Percentiles rank a stretch among this genome's conserved stretches.
These are phyloP conservation scores for Debaryomyces coudertii DNA, from an alignment of 1,139 yeast genomes.

Conservation along the genomic window DNA sequence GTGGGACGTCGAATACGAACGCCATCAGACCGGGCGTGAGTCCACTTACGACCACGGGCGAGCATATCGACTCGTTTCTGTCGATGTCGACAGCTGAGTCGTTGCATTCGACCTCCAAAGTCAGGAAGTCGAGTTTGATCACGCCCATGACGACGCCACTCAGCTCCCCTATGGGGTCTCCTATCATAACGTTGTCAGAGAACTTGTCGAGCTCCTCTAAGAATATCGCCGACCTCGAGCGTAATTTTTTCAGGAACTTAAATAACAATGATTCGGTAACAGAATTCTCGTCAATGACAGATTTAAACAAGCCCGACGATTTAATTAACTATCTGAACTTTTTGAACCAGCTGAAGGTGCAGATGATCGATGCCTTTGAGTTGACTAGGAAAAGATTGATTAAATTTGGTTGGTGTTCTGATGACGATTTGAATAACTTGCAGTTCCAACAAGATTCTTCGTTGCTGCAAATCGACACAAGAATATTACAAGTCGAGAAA, in stretches of 20 bases:
- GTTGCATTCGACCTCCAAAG: constrained; percentile 1
- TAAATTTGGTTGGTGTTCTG: constrained; percentile 51
- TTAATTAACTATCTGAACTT: constrained; percentile 36
- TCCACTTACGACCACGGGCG: not conserved
- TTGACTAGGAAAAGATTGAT: constrained; percentile 37
- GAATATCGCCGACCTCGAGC: constrained; percentile 38
- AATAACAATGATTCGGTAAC: constrained; percentile 10
- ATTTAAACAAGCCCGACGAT: constrained; percentile 32
- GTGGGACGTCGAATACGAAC: constrained; percentile 30
- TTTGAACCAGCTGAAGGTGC: constrained; percentile 33
- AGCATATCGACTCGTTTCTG: constrained; percentile 2
- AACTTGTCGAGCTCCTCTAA: constrained; percentile 34
- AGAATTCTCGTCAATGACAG: constrained; percentile 28
- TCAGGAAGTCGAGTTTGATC: constrained; percentile 15
- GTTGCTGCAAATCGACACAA: constrained; percentile 36
- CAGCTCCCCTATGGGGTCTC: constrained; percentile 43
- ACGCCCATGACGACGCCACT: constrained; percentile 27
- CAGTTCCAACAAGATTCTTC: constrained; percentile 40
- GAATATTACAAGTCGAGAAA: constrained; percentile 35
- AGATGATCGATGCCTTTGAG: constrained; percentile 40
- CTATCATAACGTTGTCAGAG: constrained; percentile 46
- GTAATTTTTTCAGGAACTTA: constrained; percentile 37
- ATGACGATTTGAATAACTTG: constrained; percentile 46
- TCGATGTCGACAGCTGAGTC: constrained; percentile 7
- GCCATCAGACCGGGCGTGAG: not conserved